Base-by-base conservation (phyloP, 306 rosid genomes). In the Mimosa bimucronata region DNA sequence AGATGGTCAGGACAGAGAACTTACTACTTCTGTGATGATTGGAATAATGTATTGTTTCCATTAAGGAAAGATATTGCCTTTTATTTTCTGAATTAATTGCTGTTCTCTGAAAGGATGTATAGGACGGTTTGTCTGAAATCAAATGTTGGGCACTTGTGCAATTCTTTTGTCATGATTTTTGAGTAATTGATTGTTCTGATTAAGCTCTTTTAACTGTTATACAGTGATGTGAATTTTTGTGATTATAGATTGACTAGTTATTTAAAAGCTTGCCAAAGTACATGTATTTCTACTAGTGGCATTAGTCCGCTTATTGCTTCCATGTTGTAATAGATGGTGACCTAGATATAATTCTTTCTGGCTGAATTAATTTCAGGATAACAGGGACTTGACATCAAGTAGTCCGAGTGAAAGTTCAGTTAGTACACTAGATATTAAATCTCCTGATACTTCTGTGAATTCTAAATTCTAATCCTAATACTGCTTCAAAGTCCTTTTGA, bases 361-460 rank as follows among this genome's bases (percentile, higher is more conserved):
- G 77, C 73, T 85, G 88, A 69, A 85, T 81, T 87, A 50, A 68
- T 88, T 90, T 79, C 98, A 95, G 98, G 97, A 89, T 83, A 81
- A 80, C 87, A 85, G 83, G 84, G 99, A 96, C 66, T 81, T 93
- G 86, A 90, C 93, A 74, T 90, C 99, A 80, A 90, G 82, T 85
- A 88, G 97, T 74, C 92, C 89, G 75, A 93, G 94, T 66, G 91
- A 87, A 76, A 90, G 97, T 86, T 96, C 98, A 30, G 83, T 85
- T 38, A 83, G 98, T 71, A 88, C 85, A 65, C 88, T 74, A 83
- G 93, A 89, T 85, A 83, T 81, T 73, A 88, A 87, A 83, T 96
- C 98, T 77, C 97, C 98, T 28, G 97, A 95, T 74, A 37, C 88
- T 85, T 79, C 89, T 79, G 89, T 71, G n/a, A 81, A 80, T 84